phyloP scores from a whole-genome alignment of 768 basidiomycete genomes.

The Tephrocybe sp. region DNA sequence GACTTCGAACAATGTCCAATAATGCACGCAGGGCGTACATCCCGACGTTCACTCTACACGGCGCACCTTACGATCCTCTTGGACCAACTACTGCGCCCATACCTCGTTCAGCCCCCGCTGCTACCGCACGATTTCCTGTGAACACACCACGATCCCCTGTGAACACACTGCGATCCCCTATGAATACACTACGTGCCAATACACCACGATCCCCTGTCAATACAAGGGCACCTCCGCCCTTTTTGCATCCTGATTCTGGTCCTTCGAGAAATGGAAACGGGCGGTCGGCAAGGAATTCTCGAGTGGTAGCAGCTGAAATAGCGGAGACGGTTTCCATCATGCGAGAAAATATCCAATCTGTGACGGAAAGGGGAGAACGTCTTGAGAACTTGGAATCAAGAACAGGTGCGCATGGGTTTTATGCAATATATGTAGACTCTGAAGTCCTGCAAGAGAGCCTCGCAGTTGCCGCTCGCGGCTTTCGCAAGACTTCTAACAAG shows the following conservation, averaged over 20 bases:
- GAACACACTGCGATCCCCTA: not conserved
- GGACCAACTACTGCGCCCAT: not conserved
- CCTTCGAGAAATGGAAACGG: not conserved
- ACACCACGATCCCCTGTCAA: not conserved
- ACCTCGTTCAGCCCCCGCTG: not conserved
- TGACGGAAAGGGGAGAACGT: conserved; percentile 88
- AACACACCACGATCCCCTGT: not conserved
- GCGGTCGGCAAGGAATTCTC: not conserved
- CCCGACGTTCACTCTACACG: conserved; percentile 4
- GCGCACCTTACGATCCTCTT: conserved; percentile 6
- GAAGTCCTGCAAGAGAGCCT: conserved; percentile 67
- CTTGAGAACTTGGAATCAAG: conserved; percentile 93
- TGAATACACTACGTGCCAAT: not conserved
- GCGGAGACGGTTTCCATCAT: conserved; percentile 95
- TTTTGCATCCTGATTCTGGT: not conserved
- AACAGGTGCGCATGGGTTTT: conserved; percentile 65
- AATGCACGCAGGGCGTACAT: not conserved
- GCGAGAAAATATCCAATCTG: conserved; percentile 93
- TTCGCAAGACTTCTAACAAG: conserved; percentile 91
- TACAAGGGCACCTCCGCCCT: not conserved
- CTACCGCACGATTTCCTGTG: not conserved
- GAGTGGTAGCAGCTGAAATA: conserved; percentile 83
- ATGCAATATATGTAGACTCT: conserved; percentile 5
- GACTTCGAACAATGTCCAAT: not conserved
- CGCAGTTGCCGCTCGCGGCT: conserved; percentile 93